phyloP scores from a whole-genome alignment of 768 basidiomycete species.

The Gymnopilus dilepis region DNA sequence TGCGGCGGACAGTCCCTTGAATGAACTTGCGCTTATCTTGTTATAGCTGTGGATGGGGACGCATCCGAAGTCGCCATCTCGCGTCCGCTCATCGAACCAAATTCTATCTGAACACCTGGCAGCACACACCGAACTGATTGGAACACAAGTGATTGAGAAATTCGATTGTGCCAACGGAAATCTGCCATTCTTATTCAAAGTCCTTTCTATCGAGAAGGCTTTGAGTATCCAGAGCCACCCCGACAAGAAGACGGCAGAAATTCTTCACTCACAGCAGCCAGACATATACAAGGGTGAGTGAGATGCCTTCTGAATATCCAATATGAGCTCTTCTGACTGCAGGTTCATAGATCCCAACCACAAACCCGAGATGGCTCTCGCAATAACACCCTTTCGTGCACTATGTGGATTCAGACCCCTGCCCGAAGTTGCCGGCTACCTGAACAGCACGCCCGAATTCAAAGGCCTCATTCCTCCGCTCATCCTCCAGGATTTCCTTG shows the following conservation, averaged over 20 bases:
- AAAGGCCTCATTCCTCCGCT: conserved; percentile 66
- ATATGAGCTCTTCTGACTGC: too few relatives aligned
- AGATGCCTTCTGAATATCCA: too few relatives aligned
- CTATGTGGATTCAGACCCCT: conserved; percentile 94
- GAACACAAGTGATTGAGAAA: conserved; percentile 54
- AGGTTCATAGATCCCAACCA: conserved; percentile 94
- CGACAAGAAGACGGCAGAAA: conserved; percentile 80
- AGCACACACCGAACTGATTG: conserved; percentile 72
- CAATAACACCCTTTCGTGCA: conserved; percentile 87
- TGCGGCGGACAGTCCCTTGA: conserved; percentile 39
- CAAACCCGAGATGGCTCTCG: conserved; percentile 99
- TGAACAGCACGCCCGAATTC: conserved; percentile 78
- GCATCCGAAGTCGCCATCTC: conserved; percentile 70
- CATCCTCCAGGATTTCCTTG: conserved; percentile 57
- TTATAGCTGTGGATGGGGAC: conserved; percentile 98
- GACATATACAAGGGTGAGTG: conserved; percentile 90
- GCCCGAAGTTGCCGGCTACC: conserved; percentile 65
- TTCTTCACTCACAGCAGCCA: conserved; percentile 68
- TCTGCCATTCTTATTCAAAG: conserved; percentile 92
- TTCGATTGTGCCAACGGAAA: conserved; percentile 66
- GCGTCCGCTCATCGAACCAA: conserved; percentile 39
- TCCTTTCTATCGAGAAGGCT: conserved; percentile 87
- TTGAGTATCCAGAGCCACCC: conserved; percentile 94
- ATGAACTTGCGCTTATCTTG: conserved; percentile 9
- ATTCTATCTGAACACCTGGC: conserved; percentile 66